phyloP scores from a whole-genome alignment of 2,329 filamentous ascomycete genomes.

The Bertia moriformis region DNA sequence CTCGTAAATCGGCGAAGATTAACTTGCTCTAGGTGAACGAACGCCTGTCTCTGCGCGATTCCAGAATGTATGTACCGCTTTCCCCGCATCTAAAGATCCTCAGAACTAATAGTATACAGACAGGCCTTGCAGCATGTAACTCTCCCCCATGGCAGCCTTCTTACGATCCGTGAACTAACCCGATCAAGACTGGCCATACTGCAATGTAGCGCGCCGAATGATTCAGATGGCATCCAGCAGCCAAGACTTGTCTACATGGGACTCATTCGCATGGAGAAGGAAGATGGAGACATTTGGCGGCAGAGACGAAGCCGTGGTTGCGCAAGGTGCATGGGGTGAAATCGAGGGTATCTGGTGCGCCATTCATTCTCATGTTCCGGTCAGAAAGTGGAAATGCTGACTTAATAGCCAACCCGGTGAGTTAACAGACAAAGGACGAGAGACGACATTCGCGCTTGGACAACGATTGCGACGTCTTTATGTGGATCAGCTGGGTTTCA shows the following conservation, averaged over 20 bases:
- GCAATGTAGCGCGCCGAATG: neutral
- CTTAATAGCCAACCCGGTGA: neutral
- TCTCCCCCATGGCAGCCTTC: neutral
- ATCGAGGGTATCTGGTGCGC: conserved; percentile 43
- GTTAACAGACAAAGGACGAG: conserved; percentile 19
- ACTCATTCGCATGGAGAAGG: conserved; percentile 15
- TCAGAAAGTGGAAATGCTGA: conserved; percentile 26
- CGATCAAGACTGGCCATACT: neutral
- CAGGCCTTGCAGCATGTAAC: conserved; percentile 1
- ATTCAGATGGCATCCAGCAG: neutral
- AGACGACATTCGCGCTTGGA: conserved; percentile 32
- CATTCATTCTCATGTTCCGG: conserved; percentile 5
- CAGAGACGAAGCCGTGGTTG: conserved; percentile 35
- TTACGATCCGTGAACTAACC: neutral
- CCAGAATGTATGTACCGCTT: conserved; percentile 28
- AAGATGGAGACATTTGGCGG: conserved; percentile 44
- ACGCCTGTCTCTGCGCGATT: conserved; percentile 52
- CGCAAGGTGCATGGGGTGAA: conserved; percentile 33
- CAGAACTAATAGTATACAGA: neutral
- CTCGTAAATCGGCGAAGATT: no score
- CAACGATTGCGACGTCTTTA: conserved; percentile 31
- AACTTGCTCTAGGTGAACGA: conserved; percentile 34
- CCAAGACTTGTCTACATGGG: neutral
- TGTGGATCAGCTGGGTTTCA: conserved; percentile 32
- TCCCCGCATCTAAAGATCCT: conserved; percentile 2